Evolutionary conservation across 2,329 filamentous ascomycete species (phyloP).

Genomic region (Paramyrothecium roridum): DNA sequence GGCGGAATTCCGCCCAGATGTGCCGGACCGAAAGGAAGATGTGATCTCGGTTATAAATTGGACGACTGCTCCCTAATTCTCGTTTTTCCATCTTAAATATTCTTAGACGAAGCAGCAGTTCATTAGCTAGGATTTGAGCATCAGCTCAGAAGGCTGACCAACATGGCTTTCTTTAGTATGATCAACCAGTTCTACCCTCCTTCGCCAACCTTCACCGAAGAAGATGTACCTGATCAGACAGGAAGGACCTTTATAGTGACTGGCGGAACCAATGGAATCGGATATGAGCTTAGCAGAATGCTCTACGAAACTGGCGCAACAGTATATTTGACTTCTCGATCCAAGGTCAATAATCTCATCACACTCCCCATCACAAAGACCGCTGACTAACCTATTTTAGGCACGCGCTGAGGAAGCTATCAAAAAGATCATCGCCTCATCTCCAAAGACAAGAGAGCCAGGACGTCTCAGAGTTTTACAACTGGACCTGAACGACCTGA

Average conservation of each 20-base stretch:
- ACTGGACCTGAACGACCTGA: slow-evolving; percentile 38
- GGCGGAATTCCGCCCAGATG: too few species aligned
- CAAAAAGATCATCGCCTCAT: background rate
- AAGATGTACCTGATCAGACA: slow-evolving; percentile 17
- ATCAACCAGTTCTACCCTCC: background rate
- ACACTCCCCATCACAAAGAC: background rate
- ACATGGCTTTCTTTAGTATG: background rate
- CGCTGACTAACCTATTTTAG: background rate
- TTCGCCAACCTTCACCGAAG: slow-evolving; percentile 18
- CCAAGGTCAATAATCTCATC: slow-evolving; percentile 7
- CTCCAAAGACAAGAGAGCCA: background rate
- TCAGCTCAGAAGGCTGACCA: background rate
- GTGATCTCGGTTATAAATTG: too few species aligned
- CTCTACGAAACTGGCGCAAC: slow-evolving; percentile 50
- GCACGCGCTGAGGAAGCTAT: background rate
- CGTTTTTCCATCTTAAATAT: too few species aligned
- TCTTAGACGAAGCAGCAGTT: too few species aligned
- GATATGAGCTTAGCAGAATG: slow-evolving; percentile 47
- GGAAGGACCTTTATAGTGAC: slow-evolving; percentile 45
- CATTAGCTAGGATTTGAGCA: too few species aligned
- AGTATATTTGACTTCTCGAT: slow-evolving; percentile 50
- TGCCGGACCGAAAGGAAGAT: too few species aligned
- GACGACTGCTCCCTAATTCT: too few species aligned
- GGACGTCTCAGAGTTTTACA: slow-evolving; percentile 14
- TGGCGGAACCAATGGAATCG: slow-evolving; percentile 35